phyloP scores from a whole-genome alignment of 2,329 filamentous ascomycete species.

The Colletotrichum endophyticum region DNA sequence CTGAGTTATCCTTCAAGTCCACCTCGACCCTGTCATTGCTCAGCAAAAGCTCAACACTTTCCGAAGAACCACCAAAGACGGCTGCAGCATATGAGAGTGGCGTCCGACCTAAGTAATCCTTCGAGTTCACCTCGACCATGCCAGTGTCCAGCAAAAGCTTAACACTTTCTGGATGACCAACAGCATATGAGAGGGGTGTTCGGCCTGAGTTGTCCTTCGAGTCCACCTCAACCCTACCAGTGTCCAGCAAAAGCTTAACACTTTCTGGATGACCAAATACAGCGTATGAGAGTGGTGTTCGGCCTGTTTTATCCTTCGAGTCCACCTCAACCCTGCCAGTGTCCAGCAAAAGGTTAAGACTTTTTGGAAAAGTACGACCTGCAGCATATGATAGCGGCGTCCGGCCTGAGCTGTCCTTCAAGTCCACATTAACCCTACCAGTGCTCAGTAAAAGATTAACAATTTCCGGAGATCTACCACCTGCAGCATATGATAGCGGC shows the following conservation, averaged over 20 bases:
- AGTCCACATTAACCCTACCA: no score
- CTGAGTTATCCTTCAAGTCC: background rate
- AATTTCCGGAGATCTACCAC: no score
- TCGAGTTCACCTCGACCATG: background rate
- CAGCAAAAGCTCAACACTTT: no score
- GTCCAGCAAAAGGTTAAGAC: no score
- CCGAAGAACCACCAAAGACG: no score
- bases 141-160: background rate
- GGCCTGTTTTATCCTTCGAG: background rate
- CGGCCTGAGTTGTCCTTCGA: background rate
- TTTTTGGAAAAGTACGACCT: no score
- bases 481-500: background rate
- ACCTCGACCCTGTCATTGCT: background rate
- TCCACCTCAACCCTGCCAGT: background rate
- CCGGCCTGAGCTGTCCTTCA: no score
- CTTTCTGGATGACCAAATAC: no score
- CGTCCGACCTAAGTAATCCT: background rate
- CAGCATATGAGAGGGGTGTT: background rate
- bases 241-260: no score
- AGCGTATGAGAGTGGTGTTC: no score
- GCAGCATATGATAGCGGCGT: background rate
- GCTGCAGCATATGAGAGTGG: background rate
- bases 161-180: background rate
- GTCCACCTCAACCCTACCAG: no score
- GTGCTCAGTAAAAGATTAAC: no score